Evolutionary conservation across 306 rosid genomes (phyloP), one percentile per base, ranked within the genome.

Genomic region (Malus sylvestris): DNA sequence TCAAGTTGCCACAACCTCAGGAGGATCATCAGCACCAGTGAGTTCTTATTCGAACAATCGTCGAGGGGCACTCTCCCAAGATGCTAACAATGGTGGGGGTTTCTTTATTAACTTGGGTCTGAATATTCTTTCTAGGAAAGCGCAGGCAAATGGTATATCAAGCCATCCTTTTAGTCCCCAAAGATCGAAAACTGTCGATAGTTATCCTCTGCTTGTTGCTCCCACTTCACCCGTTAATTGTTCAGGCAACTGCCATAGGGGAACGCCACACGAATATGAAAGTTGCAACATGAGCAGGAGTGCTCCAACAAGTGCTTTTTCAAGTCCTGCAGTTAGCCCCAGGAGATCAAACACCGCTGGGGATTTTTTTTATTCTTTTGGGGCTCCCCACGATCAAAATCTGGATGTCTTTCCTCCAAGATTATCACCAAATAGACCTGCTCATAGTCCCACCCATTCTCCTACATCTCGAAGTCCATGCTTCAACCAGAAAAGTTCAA

Each of bases 251-350:
- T 74, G 25, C 27, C 72, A 66, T 73, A 70, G 72, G 78, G 87
- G 81, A 62, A 19, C 62, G 71, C 81, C 81, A 73, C 85, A 46
- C 68, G 86, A 85, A 49, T 51, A 38, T 76, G 80, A 46, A 46
- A 58, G 33, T 55, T 42, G 18, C 72, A 79, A 86, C 81, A 79
- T 25, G 38, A 88, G 83, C 67, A 89, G 75, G 91, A 95, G 99
- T 81, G 96, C 97, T 18, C 99, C 97, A 10, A 83, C 89, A 8
- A 93, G 96, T 78, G 85, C 77, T 63, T 78, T 80, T 25, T 83
- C 96, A 5, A 91, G 96, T 74, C 98, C 98, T 59, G 91, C 86
- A 25, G 83, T 79, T 32, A 92, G 98, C 81, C 99, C 98, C 2
- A 90, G 96, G 40, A 81, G 87, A 82, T 80, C 87, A 62, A 79